phyloP scores from a whole-genome alignment of 495 filamentous ascomycete species.

The Talaromyces liani region DNA sequence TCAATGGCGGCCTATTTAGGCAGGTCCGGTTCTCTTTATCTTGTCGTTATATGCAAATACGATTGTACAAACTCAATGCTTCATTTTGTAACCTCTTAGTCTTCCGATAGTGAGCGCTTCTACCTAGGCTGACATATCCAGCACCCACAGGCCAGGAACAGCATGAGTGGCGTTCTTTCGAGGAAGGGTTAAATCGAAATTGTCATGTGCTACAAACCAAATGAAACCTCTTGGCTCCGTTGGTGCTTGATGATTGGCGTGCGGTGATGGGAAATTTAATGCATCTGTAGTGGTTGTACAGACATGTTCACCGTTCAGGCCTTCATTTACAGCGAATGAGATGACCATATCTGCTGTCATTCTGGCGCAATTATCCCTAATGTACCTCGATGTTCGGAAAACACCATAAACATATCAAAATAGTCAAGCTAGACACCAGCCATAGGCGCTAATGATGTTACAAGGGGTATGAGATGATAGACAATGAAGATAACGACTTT shows the following conservation, averaged over 20 bases:
- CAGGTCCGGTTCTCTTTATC: not conserved
- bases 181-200: not conserved
- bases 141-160: not conserved
- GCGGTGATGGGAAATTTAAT: not conserved
- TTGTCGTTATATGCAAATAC: not conserved
- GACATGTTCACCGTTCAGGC: not conserved
- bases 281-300: not conserved
- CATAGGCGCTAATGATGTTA: not conserved
- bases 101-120: not conserved
- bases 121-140: not conserved
- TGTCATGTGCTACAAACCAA: not conserved
- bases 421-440: not conserved
- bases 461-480: not conserved
- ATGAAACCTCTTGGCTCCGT: constrained; percentile 2
- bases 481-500: not conserved
- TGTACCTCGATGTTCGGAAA: not conserved
- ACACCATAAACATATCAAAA: not conserved
- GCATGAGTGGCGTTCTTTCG: not conserved
- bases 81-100: not conserved
- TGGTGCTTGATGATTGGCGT: not conserved
- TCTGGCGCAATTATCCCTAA: not conserved
- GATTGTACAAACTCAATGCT: not conserved
- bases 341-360: constrained; percentile 2
- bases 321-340: not conserved
- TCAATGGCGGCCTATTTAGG: not conserved